These are phyloP conservation scores for Phylloporus scabripes DNA, from an alignment of 768 basidiomycete genomes.

Conservation along the genomic window DNA sequence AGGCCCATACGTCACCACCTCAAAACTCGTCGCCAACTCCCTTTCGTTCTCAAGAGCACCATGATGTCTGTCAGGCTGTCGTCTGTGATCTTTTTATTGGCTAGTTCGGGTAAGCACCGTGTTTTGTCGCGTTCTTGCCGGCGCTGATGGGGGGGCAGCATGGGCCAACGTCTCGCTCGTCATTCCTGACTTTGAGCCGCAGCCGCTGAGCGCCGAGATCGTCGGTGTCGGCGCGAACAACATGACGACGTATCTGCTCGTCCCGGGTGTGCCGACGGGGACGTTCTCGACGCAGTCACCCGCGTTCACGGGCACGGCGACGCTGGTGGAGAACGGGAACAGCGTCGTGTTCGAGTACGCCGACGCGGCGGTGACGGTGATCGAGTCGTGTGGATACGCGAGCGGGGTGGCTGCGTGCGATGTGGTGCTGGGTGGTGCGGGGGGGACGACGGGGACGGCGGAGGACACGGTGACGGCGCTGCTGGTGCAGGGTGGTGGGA, in stretches of 20 bases:
- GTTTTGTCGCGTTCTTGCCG: background rate
- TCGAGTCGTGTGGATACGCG: constrained; percentile 10
- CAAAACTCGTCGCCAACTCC: too few relatives aligned
- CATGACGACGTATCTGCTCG: constrained; percentile 38
- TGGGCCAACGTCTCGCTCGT: constrained; percentile 33
- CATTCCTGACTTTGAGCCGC: constrained; percentile 42
- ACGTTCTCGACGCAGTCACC: constrained; percentile 21
- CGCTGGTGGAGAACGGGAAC: constrained; percentile 3
- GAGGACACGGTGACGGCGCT: constrained; percentile 5
- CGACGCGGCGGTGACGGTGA: constrained; percentile 3
- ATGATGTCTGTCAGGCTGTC: background rate
- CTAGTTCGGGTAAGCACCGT: background rate
- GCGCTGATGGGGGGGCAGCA: background rate
- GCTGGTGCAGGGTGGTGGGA: constrained; percentile 9
- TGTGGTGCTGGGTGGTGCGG: background rate
- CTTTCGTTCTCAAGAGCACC: too few relatives aligned
- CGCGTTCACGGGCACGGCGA: constrained; percentile 31
- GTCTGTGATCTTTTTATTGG: constrained; percentile 7
- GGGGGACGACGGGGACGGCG: background rate
- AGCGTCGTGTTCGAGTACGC: constrained; percentile 7
- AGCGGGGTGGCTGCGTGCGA: constrained; percentile 2
- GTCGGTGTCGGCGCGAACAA: constrained; percentile 40
- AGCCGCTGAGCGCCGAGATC: constrained; percentile 38
- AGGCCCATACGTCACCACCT: background rate
- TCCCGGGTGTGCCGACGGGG: constrained; percentile 33